Base-by-base conservation (phyloP, 805 yeast species). In the Saccharomycopsis fodiens region DNA sequence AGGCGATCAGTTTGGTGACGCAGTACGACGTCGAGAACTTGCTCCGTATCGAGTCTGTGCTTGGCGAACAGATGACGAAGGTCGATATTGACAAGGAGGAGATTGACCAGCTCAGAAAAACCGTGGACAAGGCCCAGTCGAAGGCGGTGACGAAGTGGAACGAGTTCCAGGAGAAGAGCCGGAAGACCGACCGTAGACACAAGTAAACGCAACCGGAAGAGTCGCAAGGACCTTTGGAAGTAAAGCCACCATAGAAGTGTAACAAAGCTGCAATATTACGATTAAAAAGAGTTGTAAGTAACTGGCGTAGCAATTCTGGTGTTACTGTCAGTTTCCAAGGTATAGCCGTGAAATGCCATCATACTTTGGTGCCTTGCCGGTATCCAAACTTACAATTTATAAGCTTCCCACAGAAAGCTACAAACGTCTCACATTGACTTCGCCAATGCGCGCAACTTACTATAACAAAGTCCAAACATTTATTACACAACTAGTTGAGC, bases 1-100 rank as follows among this genome's bases (percentile, higher is more conserved):
- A 82, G 60, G 85, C 96, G 2, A 72, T 89, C 15, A 83, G 95
- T 2, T 67, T 89, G 47, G 94, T 88, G 27, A 89, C 97, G 0
- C 98, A 93, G 63, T 93, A 93, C 61, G 98, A 93, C 62, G 69
- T 93, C 50, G 97, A 89, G 62, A 67, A 88, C 56, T 85, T 86
- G 58, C 67, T 88, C 53, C 73, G 96, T 59, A 89, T 93, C 43
- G 98, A 93, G 63, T 81, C 80, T 44, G 97, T 84, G 7, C 74
- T 93, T 44, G 74, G 69, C n/a, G 84, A 81, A 70, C 87, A 84
- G 59, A 68, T 93, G 46, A 89, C 89, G 3, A 89, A 85, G 62
- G 95, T 87, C 42, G 73, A 78, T 3, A 83, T 89, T 2, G 82
- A 87, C 43, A 83, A 76, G 56, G 84, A 79, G 53, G 83, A 81